Percentiles rank a stretch among this genome's conserved stretches.
Evolutionary conservation across 2,329 filamentous ascomycete species (phyloP).

Genomic region (Tolypocladium inflatum): DNA sequence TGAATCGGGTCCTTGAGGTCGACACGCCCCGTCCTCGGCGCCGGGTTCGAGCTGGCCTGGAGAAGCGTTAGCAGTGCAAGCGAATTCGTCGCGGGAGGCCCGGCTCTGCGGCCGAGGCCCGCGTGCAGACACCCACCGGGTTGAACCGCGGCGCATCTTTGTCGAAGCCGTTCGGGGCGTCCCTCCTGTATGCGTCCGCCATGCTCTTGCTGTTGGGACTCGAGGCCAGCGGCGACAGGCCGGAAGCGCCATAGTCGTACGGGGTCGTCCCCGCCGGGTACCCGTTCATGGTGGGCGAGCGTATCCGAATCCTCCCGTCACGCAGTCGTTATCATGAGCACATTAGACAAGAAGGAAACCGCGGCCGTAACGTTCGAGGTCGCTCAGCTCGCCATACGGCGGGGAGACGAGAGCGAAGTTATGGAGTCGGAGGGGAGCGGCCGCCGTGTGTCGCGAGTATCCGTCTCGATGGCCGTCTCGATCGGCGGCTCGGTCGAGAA

Average conservation of each 20-base stretch:
- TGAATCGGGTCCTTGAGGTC: constrained; percentile 66
- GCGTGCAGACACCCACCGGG: constrained; percentile 35
- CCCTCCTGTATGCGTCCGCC: constrained; percentile 49
- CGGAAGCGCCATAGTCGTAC: constrained; percentile 24
- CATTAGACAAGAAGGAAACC: constrained; percentile 9
- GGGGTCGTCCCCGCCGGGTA: constrained; percentile 23
- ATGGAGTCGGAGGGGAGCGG: not conserved
- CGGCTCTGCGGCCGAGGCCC: not conserved
- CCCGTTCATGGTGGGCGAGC: constrained; percentile 26
- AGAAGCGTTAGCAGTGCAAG: constrained; percentile 5
- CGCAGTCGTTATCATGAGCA: constrained; percentile 12
- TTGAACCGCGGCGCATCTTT: constrained; percentile 43
- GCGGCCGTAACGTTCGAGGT: constrained; percentile 1
- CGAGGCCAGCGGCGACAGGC: constrained; percentile 22
- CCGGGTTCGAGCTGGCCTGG: constrained; percentile 40
- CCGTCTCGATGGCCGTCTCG: not conserved
- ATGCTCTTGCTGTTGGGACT: constrained; percentile 38
- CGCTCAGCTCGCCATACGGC: constrained; percentile 4
- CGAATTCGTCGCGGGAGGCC: not conserved
- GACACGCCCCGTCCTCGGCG: constrained; percentile 46
- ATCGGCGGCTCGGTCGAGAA: not conserved
- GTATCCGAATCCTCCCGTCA: constrained; percentile 2
- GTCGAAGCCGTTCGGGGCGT: constrained; percentile 17
- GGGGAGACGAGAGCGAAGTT: not conserved
- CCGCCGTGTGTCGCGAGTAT: not conserved